phyloP scores from a whole-genome alignment of 345 rosid genomes.

The Lepidium africanum region DNA sequence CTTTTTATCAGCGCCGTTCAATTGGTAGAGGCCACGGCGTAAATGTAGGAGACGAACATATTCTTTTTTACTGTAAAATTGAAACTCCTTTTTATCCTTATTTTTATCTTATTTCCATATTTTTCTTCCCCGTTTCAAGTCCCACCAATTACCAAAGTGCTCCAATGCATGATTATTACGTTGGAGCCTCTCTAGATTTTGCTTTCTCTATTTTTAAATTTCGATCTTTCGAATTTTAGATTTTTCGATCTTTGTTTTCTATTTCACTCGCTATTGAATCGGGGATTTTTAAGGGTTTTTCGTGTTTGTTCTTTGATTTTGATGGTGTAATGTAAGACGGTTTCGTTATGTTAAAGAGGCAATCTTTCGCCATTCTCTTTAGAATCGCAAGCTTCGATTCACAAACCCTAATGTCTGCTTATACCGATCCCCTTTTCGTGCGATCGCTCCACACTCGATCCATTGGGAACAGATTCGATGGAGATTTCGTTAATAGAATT shows the following conservation, averaged over 20 bases:
- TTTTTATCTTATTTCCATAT: background rate
- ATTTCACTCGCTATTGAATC: background rate
- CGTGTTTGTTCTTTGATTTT: background rate
- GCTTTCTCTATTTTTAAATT: background rate
- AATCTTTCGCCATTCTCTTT: conserved; percentile 17
- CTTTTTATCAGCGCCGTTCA: conserved; percentile 2
- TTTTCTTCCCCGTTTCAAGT: background rate
- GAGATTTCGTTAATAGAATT: background rate
- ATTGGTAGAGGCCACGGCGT: conserved; percentile 18
- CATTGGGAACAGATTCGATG: background rate
- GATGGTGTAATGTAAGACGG: conserved; percentile 35
- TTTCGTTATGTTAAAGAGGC: conserved; percentile 51
- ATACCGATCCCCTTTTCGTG: conserved; percentile 10
- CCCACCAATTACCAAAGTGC: conserved; percentile 3
- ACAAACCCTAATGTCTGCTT: conserved; percentile 30
- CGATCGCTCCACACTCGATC: conserved; percentile 31
- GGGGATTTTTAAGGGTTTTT: conserved; percentile 6
- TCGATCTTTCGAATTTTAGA: background rate
- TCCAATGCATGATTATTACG: conserved; percentile 28
- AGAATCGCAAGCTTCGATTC: conserved; percentile 29
- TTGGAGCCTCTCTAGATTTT: conserved; percentile 14
- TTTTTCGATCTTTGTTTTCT: background rate
- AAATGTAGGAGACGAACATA: conserved; percentile 4
- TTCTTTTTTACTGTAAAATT: background rate
- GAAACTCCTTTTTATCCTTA: background rate